phyloP scores from a whole-genome alignment of 441 rosid species.

The Brassica hybrid region DNA sequence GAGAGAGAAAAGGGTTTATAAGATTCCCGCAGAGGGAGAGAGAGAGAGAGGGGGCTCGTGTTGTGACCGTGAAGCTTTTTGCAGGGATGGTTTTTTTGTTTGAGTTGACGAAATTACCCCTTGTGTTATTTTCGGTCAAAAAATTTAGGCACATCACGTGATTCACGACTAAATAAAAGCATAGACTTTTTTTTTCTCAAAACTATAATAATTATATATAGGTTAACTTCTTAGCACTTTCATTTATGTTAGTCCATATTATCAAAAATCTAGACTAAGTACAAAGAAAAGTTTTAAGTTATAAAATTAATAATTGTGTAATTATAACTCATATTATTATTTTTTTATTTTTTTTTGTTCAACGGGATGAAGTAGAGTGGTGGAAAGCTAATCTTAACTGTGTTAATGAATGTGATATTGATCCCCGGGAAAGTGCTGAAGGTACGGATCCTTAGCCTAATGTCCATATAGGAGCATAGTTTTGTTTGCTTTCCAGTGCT shows the following conservation, averaged over 20 bases:
- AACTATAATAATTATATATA: background rate
- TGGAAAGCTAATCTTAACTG: background rate
- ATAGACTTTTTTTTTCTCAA: background rate
- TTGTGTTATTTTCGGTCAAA: constrained; percentile 7
- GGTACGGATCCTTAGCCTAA: constrained; percentile 3
- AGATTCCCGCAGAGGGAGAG: no score
- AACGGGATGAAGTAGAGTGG: no score
- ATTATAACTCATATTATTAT: no score
- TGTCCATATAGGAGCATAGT: background rate
- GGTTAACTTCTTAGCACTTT: background rate
- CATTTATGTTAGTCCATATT: background rate
- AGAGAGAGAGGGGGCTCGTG: constrained; percentile 3
- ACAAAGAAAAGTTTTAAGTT: background rate
- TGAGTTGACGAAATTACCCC: constrained; percentile 25
- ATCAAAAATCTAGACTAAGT: background rate
- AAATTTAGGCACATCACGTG: constrained; percentile 27
- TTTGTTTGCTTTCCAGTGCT: background rate
- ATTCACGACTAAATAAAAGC: background rate
- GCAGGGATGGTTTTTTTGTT: constrained; percentile 19
- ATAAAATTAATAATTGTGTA: background rate
- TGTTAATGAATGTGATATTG: background rate
- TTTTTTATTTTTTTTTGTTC: no score
- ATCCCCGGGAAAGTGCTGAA: background rate
- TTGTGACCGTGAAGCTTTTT: constrained; percentile 33
- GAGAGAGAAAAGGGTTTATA: constrained; percentile 41